Conservation (phyloP, 139 green algal genomes). For the Chara braunii region DNA sequence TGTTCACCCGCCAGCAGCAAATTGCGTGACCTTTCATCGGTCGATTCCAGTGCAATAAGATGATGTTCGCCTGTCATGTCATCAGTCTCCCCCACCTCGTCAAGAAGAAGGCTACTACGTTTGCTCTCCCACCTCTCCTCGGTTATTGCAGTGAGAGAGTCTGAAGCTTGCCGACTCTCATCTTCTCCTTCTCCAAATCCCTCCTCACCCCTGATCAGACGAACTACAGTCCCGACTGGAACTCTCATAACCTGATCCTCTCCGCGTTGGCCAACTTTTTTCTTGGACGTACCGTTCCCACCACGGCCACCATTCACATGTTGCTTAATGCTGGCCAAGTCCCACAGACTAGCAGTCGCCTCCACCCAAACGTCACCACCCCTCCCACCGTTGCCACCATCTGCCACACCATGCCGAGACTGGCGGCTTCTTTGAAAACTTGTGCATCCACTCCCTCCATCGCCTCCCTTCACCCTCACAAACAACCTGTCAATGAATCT, state of each 20-base stretch:
- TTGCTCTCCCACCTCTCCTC: not conserved
- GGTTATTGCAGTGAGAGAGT: not conserved
- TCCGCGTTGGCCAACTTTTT: not conserved
- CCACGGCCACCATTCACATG: not conserved
- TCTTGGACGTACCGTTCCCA: constrained; percentile 7
- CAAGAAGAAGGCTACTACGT: too few relatives aligned
- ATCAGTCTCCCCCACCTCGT: not conserved
- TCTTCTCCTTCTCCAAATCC: not conserved
- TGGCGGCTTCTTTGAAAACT: constrained; percentile 24
- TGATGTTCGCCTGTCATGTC: not conserved
- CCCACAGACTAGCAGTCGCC: not conserved
- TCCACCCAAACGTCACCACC: constrained; percentile 9
- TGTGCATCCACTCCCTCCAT: constrained; percentile 18
- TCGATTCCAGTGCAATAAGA: too few relatives aligned
- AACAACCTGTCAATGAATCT: constrained; percentile 20
- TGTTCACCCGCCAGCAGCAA: too few relatives aligned
- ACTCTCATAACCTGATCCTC: constrained; percentile 13
- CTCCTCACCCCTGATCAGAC: too few relatives aligned
- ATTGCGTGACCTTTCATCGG: too few relatives aligned
- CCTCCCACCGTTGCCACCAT: constrained; percentile 24
- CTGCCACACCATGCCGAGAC: not conserved
- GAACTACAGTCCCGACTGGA: constrained; percentile 30
- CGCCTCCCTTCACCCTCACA: constrained; percentile 9
- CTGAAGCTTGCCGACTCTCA: not conserved
- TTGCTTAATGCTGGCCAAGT: constrained; percentile 7